Evolutionary conservation across 2,329 filamentous ascomycete species (phyloP), one percentile per base, ranked within the genome.

Genomic region (Biscogniauxia marginata): DNA sequence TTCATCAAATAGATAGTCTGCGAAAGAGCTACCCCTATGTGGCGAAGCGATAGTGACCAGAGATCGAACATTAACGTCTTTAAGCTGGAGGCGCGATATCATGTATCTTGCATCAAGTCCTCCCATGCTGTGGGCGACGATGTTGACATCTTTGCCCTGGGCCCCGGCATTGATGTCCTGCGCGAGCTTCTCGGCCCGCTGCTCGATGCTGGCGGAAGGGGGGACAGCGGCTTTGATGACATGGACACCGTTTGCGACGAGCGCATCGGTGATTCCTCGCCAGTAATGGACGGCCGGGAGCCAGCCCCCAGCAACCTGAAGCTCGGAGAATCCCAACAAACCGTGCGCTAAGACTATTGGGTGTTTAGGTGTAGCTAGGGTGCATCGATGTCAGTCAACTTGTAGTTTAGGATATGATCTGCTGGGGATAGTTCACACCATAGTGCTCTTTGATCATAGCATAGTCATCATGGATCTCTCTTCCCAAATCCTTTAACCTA

Each of bases 51-150:
- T 73, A 16, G 82, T 85, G 46, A 82, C 79, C 13, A 85, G 74
- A 2, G 78, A 79, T 23, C 75, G 74, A 50, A 84, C 79, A 18
- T 73, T 67, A 19, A 83, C 73, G 44, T 74, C 70, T 21, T 71
- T 68, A 1, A 80, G 81, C 45, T 73, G 73, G 11, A 86, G 74
- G 50, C 77, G 76, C 20, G 84, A 83, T 52, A 87, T 82, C 84
- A 88, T 85, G 70, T 86, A 85, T 47, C 85, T 77, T 8, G 84
- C 81, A 67, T 88, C 85, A 3, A 88, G 75, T 1, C 85, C 85
- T 49, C 85, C 84, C 84, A 87, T 87, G 63, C 79, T 83, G 73
- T 92, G 89, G 44, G 84, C 84, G 19, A 92, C 79, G 57, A 96
- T 89, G 68, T 90, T 91, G 62, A 96, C 90, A 50, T 86, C 83